Conservation (phyloP, 108 stramenopile genomes). For the Stephanodiscus triporus region DNA sequence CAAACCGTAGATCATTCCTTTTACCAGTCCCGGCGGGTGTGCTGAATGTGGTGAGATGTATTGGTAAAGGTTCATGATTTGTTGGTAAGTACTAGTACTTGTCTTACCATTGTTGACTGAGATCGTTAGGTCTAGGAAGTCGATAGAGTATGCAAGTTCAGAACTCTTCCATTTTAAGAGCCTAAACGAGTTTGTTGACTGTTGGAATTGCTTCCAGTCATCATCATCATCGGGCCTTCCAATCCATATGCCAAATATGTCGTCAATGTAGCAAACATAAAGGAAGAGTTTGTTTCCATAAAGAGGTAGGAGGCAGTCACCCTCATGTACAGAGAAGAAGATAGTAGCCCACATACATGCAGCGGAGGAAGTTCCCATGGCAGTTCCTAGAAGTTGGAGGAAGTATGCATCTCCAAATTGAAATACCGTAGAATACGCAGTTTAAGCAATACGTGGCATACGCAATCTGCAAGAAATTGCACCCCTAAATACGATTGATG, state of each 20-base stretch:
- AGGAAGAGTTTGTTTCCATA: not conserved
- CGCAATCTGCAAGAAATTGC: too few relatives aligned
- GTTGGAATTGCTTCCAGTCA: not conserved
- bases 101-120: not conserved
- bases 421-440: too few relatives aligned
- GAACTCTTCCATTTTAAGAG: not conserved
- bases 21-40: constrained; percentile 8
- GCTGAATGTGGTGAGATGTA: constrained; percentile 20
- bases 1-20: constrained; percentile 14
- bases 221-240: not conserved
- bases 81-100: constrained; percentile 9
- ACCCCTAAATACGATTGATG: too few relatives aligned
- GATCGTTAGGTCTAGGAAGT: constrained; percentile 21
- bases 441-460: too few relatives aligned
- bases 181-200: constrained; percentile 6
- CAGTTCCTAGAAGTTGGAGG: constrained; percentile 1
- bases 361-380: constrained; percentile 10
- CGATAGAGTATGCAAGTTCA: not conserved
- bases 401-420: not conserved
- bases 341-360: not conserved
- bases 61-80: constrained; percentile 3
- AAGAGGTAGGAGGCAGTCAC: not conserved
- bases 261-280: not conserved
- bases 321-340: not conserved
- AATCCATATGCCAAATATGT: not conserved